Conservation (phyloP, 148 eudicot genomes). For the Oxyria digyna region DNA sequence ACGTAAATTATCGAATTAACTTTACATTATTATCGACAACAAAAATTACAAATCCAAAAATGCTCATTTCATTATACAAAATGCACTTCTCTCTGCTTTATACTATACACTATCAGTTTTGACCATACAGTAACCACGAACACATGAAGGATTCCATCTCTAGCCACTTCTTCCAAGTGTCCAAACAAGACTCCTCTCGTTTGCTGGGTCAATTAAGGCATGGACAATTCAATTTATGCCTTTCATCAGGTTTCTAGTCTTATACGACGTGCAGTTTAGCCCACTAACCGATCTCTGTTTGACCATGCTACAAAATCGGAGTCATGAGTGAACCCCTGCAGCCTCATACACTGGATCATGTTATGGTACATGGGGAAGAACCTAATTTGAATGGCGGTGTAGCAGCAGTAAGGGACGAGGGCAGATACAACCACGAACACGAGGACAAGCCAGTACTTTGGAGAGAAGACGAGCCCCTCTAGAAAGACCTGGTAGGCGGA, state of each 20-base stretch:
- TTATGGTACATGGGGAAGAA: constrained; percentile 80
- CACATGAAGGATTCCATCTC: too few species aligned
- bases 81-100: neutral
- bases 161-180: too few species aligned
- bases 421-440: constrained; percentile 50
- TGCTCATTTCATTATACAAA: neutral
- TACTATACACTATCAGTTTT: neutral
- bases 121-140: neutral
- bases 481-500: constrained; percentile 57
- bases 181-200: too few species aligned
- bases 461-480: constrained; percentile 51
- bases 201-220: too few species aligned
- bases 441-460: constrained; percentile 43
- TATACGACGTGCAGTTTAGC: constrained; percentile 31
- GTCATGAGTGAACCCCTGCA: constrained; percentile 45
- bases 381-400: constrained; percentile 47
- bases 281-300: constrained; percentile 57
- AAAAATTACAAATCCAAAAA: too few species aligned
- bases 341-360: constrained; percentile 63
- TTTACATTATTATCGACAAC: neutral
- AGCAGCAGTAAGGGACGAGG: constrained; percentile 45
- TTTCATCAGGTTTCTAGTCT: neutral
- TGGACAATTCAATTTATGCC: neutral
- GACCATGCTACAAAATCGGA: constrained; percentile 46
- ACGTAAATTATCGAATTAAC: too few species aligned